phyloP scores from a whole-genome alignment of 148 eudicot genomes.

The Rhododendron griersonianum region DNA sequence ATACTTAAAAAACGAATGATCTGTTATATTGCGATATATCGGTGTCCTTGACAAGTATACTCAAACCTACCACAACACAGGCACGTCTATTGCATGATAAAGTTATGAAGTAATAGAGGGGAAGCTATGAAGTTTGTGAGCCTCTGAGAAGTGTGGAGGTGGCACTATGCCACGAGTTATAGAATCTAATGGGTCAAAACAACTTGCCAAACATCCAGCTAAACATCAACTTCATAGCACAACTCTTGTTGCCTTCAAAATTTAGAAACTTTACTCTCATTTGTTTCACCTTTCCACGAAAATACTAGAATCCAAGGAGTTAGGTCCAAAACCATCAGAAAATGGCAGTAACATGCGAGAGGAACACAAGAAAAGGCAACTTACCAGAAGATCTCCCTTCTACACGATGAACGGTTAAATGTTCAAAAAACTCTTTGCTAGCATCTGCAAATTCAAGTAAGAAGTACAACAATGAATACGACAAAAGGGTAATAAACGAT shows the following conservation, averaged over 20 bases:
- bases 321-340: background rate
- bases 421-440: slow-evolving; percentile 44
- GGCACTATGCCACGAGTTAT: background rate
- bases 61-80: background rate
- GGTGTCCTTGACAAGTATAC: background rate
- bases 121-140: background rate
- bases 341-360: background rate
- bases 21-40: background rate
- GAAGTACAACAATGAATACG: background rate
- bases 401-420: slow-evolving; percentile 25
- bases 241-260: background rate
- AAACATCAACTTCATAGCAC: background rate
- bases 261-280: background rate
- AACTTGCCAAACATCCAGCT: background rate
- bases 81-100: background rate
- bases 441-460: slow-evolving; percentile 38
- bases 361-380: background rate
- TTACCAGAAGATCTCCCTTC: slow-evolving; percentile 19
- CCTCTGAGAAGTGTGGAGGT: background rate
- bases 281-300: background rate
- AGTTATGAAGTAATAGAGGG: background rate
- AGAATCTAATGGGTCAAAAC: background rate
- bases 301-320: background rate
- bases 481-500: background rate
- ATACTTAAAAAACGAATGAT: background rate